Conservation (phyloP, 2,329 filamentous ascomycete species). For the Fusarium mangiferae region DNA sequence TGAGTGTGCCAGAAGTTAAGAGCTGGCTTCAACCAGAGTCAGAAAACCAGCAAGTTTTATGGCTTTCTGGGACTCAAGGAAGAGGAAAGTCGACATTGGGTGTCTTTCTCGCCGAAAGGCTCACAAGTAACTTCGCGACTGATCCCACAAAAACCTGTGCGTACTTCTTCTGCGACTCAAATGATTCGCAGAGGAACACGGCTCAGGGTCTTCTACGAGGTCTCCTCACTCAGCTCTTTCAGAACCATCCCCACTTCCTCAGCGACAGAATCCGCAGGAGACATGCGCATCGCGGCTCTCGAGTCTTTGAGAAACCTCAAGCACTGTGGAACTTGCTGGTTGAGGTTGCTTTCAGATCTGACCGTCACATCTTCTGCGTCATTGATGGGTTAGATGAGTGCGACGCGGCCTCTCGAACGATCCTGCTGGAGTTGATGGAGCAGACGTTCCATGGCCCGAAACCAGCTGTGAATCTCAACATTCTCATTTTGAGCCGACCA, state of each 20-base stretch:
- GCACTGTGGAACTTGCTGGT: constrained; percentile 27
- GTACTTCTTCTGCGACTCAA: constrained; percentile 23
- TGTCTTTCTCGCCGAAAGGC: constrained; percentile 18
- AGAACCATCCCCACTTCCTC: constrained; percentile 21
- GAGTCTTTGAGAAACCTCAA: constrained; percentile 23
- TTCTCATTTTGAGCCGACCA: constrained; percentile 14
- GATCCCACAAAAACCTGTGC: constrained; percentile 17
- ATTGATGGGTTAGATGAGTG: constrained; percentile 27
- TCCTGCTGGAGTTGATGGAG: constrained; percentile 21
- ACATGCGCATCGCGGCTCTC: constrained; percentile 15
- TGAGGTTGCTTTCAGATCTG: constrained; percentile 23
- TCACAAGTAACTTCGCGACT: constrained; percentile 15
- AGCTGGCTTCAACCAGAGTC: constrained; percentile 11
- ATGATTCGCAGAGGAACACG: constrained; percentile 18
- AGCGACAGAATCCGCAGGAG: constrained; percentile 28
- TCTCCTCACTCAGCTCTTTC: constrained; percentile 23
- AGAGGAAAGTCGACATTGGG: constrained; percentile 22
- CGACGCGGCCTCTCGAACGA: constrained; percentile 10
- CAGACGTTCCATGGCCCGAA: constrained; percentile 19
- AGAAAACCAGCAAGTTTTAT: constrained; percentile 2
- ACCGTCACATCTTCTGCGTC: constrained; percentile 22
- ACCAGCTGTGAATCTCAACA: constrained; percentile 13
- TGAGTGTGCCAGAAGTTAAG: constrained; percentile 6
- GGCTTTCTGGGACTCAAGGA: constrained; percentile 19
- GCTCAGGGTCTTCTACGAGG: constrained; percentile 20